These are phyloP conservation scores for Parastagonospora avenae DNA, from an alignment of 2,329 filamentous ascomycete genomes.

Conservation along the genomic window DNA sequence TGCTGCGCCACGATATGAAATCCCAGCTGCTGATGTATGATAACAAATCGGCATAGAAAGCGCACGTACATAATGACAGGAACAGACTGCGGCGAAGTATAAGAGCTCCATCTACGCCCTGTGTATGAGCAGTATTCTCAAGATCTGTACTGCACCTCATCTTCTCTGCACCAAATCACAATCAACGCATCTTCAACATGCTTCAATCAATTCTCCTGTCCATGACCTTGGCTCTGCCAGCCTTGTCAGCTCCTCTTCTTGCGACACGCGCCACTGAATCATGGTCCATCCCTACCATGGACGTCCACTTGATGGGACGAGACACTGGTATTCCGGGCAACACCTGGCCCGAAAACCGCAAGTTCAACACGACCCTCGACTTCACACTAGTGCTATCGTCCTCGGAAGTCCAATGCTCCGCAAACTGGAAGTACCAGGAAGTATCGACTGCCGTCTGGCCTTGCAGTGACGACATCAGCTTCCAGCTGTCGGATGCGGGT, in stretches of 20 bases:
- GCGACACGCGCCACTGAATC: not conserved
- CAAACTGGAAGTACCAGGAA: conserved; percentile 1
- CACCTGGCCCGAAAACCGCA: not conserved
- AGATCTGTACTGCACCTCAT: too few relatives aligned
- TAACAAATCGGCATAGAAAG: too few relatives aligned
- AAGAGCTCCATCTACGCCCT: too few relatives aligned
- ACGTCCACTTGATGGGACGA: conserved; percentile 1
- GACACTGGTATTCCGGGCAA: conserved; percentile 1
- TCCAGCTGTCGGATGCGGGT: not conserved
- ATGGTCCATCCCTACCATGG: not conserved
- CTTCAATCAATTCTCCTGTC: too few relatives aligned
- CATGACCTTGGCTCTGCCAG: not conserved
- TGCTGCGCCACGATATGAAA: too few relatives aligned
- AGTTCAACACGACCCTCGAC: conserved; percentile 2
- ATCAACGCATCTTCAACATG: too few relatives aligned
- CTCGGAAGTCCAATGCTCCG: not conserved
- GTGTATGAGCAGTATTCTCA: too few relatives aligned
- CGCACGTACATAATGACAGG: too few relatives aligned
- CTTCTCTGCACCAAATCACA: too few relatives aligned
- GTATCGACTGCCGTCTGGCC: not conserved
- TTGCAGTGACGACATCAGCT: not conserved
- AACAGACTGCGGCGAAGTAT: too few relatives aligned
- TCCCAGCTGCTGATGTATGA: too few relatives aligned
- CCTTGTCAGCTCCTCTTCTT: not conserved
- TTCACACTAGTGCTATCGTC: not conserved